Base-by-base conservation (phyloP, 306 rosid species). In the Senna tora region DNA sequence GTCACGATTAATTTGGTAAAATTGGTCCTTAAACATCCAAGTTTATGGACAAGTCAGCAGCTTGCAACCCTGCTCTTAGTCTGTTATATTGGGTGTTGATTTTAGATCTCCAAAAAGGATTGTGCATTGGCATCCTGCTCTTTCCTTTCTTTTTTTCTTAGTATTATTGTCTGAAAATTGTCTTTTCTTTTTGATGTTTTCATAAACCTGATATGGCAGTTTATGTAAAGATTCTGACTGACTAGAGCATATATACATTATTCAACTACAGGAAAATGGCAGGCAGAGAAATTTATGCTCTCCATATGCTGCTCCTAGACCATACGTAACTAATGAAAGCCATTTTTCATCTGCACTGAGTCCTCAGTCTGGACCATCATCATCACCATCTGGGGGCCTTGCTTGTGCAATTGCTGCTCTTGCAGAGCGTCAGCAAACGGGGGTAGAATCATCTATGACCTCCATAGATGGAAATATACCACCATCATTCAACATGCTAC, bases 351-450 rank as follows among this genome's bases (percentile, higher is more conserved):
- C 89, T 61, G 68, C 85, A 50, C 55, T 50, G 76, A 74, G 57
- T 76, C 71, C 81, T 41, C 83, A 70, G 50, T 74, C 86, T 0
- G 97, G 88, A 65, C 74, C 96, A 73, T 89, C 96, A 16, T 82
- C 99, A 7, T 95, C 98, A 33, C 94, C 95, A 36, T 88, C 97
- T 0, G 88, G 89, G 11, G 96, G 97, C 45, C 96, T 95, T 74
- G 99, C 97, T 64, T 88, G 97, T 81, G 96, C 96, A 50, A 87
- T 91, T 77, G 99, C 99, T 70, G 96, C 99, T 73, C 96, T 95
- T 61, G 97, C 99, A 10, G 99, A 95, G 82, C 97, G 93, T 57
- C 99, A 91, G 69, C 99, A 95, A 83, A 80, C 71, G 7, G 74
- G 80, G 19, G 86, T 84, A 51, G 97, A 90, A 75, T 81, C 91